A percentile compares a stretch with the other conserved stretches of the same genome.
These are phyloP conservation scores for Eurotiales sp. DNA, from an alignment of 2,329 filamentous ascomycete species.

Conservation along the genomic window DNA sequence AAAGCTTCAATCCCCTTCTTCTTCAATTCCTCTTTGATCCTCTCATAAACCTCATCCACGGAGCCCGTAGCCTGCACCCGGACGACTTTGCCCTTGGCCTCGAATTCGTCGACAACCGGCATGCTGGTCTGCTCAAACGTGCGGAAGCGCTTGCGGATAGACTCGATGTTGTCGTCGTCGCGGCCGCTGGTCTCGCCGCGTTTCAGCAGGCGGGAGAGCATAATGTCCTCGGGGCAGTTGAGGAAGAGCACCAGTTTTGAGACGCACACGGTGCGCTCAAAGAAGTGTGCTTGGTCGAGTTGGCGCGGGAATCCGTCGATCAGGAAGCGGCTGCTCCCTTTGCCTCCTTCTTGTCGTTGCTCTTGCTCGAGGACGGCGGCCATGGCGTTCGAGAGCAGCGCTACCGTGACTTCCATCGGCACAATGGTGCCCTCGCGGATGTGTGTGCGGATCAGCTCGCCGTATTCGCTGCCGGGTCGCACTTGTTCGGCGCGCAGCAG, in stretches of 20 bases:
- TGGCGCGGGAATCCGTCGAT: conserved; percentile 88
- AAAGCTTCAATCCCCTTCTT: conserved; percentile 35
- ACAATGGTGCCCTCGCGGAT: conserved; percentile 95
- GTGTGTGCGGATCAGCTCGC: conserved; percentile 85
- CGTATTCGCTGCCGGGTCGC: conserved; percentile 80
- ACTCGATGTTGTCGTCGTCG: conserved; percentile 89
- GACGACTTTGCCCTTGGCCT: conserved; percentile 71
- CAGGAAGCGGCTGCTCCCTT: conserved; percentile 61
- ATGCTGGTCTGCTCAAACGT: conserved; percentile 95
- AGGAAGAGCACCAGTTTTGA: conserved; percentile 88
- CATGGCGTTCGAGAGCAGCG: conserved; percentile 93
- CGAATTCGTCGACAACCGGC: conserved; percentile 89
- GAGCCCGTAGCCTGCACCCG: conserved; percentile 68
- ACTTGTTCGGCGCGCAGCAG: conserved; percentile 90
- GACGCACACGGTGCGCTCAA: conserved; percentile 83
- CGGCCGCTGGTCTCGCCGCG: conserved; percentile 89
- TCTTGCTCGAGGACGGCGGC: conserved; percentile 62
- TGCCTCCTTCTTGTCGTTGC: too few species aligned
- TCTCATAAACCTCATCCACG: conserved; percentile 62
- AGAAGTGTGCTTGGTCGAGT: conserved; percentile 93
- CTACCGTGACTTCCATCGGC: conserved; percentile 97
- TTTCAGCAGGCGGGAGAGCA: conserved; percentile 79
- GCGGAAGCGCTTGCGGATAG: conserved; percentile 92
- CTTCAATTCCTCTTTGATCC: conserved; percentile 49
- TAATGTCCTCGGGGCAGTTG: conserved; percentile 84